A percentile compares a stretch with the other conserved stretches of the same genome.
Evolutionary conservation across 2,329 filamentous ascomycete genomes (phyloP).

Genomic region (Talaromyces sp.): DNA sequence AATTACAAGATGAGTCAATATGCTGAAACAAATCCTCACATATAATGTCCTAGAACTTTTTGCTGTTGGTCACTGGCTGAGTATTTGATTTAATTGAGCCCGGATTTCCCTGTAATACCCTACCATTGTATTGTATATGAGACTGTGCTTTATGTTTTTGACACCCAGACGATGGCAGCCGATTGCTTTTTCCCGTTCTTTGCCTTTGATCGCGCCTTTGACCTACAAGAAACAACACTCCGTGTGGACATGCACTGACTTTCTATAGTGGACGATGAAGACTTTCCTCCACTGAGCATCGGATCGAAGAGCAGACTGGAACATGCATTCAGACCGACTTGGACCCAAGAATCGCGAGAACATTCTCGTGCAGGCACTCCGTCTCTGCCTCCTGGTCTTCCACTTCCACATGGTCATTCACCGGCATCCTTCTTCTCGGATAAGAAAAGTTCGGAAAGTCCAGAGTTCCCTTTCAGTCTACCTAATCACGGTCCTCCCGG

Average conservation of each 20-base stretch:
- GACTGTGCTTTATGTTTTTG: conserved; percentile 22
- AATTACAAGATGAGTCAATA: conserved; percentile 39
- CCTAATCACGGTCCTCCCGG: conserved; percentile 22
- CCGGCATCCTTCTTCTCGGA: conserved; percentile 31
- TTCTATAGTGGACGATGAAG: conserved; percentile 43
- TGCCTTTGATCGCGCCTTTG: background rate
- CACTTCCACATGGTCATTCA: conserved; percentile 40
- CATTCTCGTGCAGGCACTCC: conserved; percentile 38
- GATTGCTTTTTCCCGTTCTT: conserved; percentile 20
- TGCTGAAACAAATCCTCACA: conserved; percentile 46
- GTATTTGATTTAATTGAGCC: conserved; percentile 25
- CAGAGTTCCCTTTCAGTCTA: conserved; percentile 24
- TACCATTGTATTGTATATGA: conserved; percentile 30
- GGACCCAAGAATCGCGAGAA: conserved; percentile 29
- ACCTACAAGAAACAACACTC: conserved; percentile 1
- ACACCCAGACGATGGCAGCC: conserved; percentile 22
- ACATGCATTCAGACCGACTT: conserved; percentile 34
- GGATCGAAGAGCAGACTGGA: conserved; percentile 37
- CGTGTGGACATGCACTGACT: conserved; percentile 27
- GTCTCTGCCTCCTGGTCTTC: conserved; percentile 40
- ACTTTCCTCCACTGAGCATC: conserved; percentile 46
- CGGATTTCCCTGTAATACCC: conserved; percentile 35
- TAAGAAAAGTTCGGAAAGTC: conserved; percentile 22
- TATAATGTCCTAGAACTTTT: conserved; percentile 40
- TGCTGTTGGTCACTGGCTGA: conserved; percentile 26